Conservation (phyloP, 208 protist species). For the Wallacemonas sp. region DNA sequence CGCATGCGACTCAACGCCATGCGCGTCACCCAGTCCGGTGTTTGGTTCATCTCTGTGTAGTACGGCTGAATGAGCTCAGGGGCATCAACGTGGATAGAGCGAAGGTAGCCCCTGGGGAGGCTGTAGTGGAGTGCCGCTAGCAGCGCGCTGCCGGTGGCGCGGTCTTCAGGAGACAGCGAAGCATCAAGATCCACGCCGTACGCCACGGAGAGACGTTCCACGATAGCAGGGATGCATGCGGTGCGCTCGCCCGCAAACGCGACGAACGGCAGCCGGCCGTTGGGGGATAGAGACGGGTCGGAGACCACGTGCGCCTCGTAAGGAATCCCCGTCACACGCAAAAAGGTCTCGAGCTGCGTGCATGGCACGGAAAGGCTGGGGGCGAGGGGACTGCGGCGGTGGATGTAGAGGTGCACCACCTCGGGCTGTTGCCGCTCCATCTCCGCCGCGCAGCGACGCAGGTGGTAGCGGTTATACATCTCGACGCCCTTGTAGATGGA, state of each 20-base stretch:
- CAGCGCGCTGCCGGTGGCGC: constrained; percentile 38
- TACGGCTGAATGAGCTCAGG: constrained; percentile 30
- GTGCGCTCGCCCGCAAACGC: constrained; percentile 30
- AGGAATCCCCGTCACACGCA: constrained; percentile 51
- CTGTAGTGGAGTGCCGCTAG: constrained; percentile 41
- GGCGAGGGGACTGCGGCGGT: constrained; percentile 38
- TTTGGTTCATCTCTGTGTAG: constrained; percentile 29
- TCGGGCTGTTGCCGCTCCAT: constrained; percentile 16
- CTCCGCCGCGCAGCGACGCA: constrained; percentile 20
- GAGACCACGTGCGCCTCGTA: constrained; percentile 41
- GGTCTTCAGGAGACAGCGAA: constrained; percentile 30
- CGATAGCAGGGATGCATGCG: constrained; percentile 25
- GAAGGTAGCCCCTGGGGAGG: constrained; percentile 35
- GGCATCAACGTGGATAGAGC: constrained; percentile 40
- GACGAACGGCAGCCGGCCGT: constrained; percentile 44
- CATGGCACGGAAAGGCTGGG: constrained; percentile 49
- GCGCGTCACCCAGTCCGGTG: constrained; percentile 25
- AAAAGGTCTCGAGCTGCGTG: constrained; percentile 50
- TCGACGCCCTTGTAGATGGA: constrained; percentile 23
- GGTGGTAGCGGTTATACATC: constrained; percentile 27
- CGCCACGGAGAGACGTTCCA: constrained; percentile 31
- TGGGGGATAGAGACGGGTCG: constrained; percentile 32
- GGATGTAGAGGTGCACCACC: constrained; percentile 47
- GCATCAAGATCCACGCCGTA: constrained; percentile 45
- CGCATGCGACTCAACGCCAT: constrained; percentile 31